Base-by-base conservation (phyloP, 1,139 yeast species). In the Ogataea hybrid region DNA sequence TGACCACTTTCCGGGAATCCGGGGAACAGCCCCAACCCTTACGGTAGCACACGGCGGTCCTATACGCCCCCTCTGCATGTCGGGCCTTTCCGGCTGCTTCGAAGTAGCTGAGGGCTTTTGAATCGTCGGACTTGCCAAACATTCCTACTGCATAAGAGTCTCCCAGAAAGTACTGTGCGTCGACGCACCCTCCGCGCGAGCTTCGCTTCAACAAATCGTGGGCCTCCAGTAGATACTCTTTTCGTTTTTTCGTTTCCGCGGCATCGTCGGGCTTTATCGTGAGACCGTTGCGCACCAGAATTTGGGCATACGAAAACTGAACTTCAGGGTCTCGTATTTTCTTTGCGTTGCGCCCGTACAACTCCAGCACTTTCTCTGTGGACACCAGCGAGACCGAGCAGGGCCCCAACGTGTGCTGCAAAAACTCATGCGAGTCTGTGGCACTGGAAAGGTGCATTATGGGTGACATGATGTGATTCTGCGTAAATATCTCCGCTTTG, bases 21-120 rank as follows among this genome's bases (percentile, higher is more conserved):
- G 95, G 77, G 14, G 89, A 81, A 6, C 94, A 85, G 5, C 98
- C 98, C 65, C 90, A 70, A 6, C 97, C 97, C 65, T 88, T 95
- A 64, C 90, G 96, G 54, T 82, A 85, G 63, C 97, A 90, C 47
- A 85, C 77, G 1, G 97, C 88, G 0, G 96, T 85, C 56, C 97
- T 77, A 63, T 85, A 92, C 0, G 96, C 90, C 41, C 94, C 80
- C 62, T 92, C 97, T 9, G 84, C 74, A 59, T 92, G 97, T 17
- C 92, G 95, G 53, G 86, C 92, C 62, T 90, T 92, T 6, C 96
- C 96, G 6, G 97, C 96, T 27, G 87, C 70, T 59, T 84, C 90
- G 62, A 92, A 92, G 42, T 86, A 73, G 2, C 66, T 55, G 53
- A 87, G 84, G 3, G 97, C 85, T 51, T 86, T 92, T 50, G 75